Base-by-base conservation (phyloP, 805 yeast species). In the Monosporozyma siamensis region DNA sequence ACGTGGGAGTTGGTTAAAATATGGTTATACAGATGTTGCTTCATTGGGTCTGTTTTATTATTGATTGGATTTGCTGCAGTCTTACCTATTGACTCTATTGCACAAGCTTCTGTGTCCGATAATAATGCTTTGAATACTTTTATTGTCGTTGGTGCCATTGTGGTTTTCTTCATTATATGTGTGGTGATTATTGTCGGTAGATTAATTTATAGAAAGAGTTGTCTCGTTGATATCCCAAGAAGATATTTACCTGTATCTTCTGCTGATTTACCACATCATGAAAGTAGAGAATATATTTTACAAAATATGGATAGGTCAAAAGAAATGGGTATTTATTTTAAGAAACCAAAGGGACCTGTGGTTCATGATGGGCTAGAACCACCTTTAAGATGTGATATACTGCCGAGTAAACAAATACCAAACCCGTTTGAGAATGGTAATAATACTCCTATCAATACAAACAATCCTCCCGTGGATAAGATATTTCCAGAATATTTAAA, bases 51-150 rank as follows among this genome's bases (percentile, higher is more conserved):
- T 48, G 21, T 44, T 46, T 9, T 65, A 2, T 48, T 70, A 1
- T 65, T 73, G 42, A 51, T 82, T 17, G 85, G 79, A 0, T 74
- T 88, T 43, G 67, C 79, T 22, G 67, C 84, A 2, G 83, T 82
- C 7, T 67, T 90, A 0, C 95, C 95, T 0, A 74, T 87, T 12
- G 97, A 90, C 61, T 77, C 87, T 24, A 77, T 88, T 46, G 69
- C 70, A 1, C 80, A 74, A 53, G 74, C 79, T 5, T 67, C 77
- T 3, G 67, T 67, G 6, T 64, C 76, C 4, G 63, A 70, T 10
- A 74, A 75, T 46, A 76, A 83, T 51, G 92, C 85, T 1, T 67
- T 85, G 58, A 86, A 88, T 57, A 76, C 90, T 3, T 80, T 89
- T 48, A 85, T 89, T 45, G 85, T 88, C 17, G 77, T 84, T 6